These are phyloP conservation scores for Medicago arabica DNA, from an alignment of 306 rosid genomes.

Conservation along the genomic window DNA sequence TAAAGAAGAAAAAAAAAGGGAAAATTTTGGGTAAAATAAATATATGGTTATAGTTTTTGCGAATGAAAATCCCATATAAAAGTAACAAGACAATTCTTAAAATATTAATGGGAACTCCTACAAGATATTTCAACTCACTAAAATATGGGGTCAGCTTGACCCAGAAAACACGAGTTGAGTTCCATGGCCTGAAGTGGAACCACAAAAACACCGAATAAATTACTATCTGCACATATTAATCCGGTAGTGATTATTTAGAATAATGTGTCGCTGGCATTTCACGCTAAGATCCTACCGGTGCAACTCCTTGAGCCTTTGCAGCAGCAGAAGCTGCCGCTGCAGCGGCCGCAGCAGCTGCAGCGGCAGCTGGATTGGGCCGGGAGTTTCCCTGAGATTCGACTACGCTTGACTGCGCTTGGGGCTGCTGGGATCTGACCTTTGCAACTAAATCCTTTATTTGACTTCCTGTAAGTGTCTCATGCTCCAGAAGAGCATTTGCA, in stretches of 20 bases:
- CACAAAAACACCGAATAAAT: constrained; percentile 36
- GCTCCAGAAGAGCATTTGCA: constrained; percentile 83
- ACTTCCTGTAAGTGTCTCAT: constrained; percentile 79
- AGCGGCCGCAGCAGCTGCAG: constrained; percentile 69
- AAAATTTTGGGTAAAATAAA: not conserved
- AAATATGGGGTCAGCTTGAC: constrained; percentile 45
- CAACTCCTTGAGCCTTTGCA: constrained; percentile 72
- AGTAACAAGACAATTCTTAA: constrained; percentile 7
- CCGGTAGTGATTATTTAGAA: constrained; percentile 32
- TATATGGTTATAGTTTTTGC: not conserved
- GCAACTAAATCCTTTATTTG: constrained; percentile 73
- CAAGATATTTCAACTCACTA: constrained; percentile 26
- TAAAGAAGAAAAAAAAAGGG: no score
- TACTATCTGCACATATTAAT: constrained; percentile 67
- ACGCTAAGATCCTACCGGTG: constrained; percentile 68
- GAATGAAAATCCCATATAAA: constrained; percentile 20
- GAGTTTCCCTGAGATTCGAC: constrained; percentile 61
- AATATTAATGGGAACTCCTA: constrained; percentile 36
- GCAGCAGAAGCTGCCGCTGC: constrained; percentile 85
- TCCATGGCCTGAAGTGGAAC: constrained; percentile 47
- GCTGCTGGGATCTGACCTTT: constrained; percentile 58
- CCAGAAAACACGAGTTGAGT: constrained; percentile 35
- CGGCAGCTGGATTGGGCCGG: constrained; percentile 69
- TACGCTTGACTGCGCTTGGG: constrained; percentile 46
- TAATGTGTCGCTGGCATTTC: not conserved